Conservation (phyloP, 805 yeast genomes). For the Pichia cabralensis region DNA sequence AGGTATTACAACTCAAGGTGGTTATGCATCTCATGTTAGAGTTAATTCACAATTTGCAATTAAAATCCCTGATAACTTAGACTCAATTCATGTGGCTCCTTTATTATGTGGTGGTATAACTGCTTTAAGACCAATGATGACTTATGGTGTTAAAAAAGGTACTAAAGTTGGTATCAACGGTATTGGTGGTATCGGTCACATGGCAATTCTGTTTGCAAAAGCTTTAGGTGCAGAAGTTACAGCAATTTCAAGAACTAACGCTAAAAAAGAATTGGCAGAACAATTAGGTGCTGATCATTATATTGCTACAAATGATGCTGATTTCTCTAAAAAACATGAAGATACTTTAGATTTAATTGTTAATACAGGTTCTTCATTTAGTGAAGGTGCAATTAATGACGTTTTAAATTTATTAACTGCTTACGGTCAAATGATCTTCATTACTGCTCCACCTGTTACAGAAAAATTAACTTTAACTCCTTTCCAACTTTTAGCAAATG, state of each 20-base stretch:
- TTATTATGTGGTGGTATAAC: conserved; percentile 50
- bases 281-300: conserved; percentile 44
- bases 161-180: conserved; percentile 41
- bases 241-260: conserved; percentile 41
- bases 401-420: conserved; percentile 21
- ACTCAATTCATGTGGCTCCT: conserved; percentile 38
- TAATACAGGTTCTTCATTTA: conserved; percentile 36
- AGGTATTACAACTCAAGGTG: conserved; percentile 38
- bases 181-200: conserved; percentile 38
- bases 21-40: conserved; percentile 39
- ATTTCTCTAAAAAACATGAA: conserved; percentile 28
- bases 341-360: conserved; percentile 37
- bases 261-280: conserved; percentile 39
- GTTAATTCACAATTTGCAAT: conserved; percentile 36
- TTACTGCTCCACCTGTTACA: conserved; percentile 29
- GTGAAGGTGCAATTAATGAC: conserved; percentile 20
- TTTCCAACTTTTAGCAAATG: conserved; percentile 27
- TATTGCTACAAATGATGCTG: conserved; percentile 42
- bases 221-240: conserved; percentile 53
- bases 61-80: conserved; percentile 37
- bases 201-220: conserved; percentile 41
- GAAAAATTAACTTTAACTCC: conserved; percentile 24
- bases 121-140: conserved; percentile 37
- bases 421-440: conserved; percentile 24
- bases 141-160: conserved; percentile 36